Conservation (phyloP, 2,329 filamentous ascomycete genomes). For the Penicillium sp. region DNA sequence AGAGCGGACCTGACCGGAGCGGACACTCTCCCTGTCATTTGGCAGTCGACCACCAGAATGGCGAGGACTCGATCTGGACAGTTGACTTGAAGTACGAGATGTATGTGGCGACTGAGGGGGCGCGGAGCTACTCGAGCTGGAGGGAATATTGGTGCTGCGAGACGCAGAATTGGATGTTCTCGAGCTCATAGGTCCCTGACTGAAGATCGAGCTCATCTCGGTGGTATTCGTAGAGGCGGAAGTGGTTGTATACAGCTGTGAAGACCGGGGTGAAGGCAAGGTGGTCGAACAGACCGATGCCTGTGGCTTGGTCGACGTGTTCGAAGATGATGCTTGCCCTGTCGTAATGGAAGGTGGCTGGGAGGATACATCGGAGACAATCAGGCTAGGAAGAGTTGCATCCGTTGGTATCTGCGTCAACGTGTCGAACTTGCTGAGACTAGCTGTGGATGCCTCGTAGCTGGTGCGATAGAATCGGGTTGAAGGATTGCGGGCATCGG, state of each 20-base stretch:
- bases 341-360: neutral
- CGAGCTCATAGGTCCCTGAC: neutral
- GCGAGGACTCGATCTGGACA: neutral
- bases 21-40: constrained; percentile 1
- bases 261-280: constrained; percentile 8
- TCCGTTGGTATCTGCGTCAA: constrained; percentile 7
- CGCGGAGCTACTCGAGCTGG: neutral
- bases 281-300: constrained; percentile 3
- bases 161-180: neutral
- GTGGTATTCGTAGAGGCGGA: neutral
- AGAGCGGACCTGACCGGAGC: neutral
- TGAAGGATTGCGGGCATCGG: neutral
- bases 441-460: constrained; percentile 2
- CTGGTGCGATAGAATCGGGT: constrained; percentile 4
- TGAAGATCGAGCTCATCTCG: constrained; percentile 2
- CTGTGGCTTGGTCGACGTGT: neutral
- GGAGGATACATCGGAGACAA: constrained; percentile 4
- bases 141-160: neutral
- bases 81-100: constrained; percentile 8
- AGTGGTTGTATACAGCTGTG: constrained; percentile 10
- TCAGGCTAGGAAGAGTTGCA: constrained; percentile 1
- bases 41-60: constrained; percentile 2
- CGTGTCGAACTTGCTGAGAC: constrained; percentile 5
- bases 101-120: constrained; percentile 4
- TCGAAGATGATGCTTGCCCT: constrained; percentile 3